Conservation (phyloP, 176 grass and related monocot species). For the Oryza nivara region DNA sequence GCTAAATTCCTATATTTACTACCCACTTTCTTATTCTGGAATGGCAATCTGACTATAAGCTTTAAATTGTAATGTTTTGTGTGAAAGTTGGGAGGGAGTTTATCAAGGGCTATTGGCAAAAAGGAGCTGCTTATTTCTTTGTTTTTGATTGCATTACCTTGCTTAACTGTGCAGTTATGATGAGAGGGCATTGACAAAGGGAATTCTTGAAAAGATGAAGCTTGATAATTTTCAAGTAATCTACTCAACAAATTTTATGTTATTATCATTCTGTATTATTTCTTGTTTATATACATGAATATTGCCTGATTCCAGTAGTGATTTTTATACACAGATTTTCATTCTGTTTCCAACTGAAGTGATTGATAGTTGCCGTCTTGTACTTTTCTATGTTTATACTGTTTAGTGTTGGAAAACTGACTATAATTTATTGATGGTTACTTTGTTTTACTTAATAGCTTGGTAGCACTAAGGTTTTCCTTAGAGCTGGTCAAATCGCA, state of each 20-base stretch:
- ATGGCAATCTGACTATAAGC: not conserved
- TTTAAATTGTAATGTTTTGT: constrained; percentile 7
- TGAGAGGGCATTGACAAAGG: constrained; percentile 46
- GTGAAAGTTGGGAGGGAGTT: not conserved
- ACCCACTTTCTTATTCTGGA: not conserved
- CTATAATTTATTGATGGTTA: constrained; percentile 18
- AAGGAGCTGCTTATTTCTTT: not conserved
- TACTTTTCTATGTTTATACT: not conserved
- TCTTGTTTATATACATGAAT: not conserved
- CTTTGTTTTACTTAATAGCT: constrained; percentile 62
- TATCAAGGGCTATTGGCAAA: constrained; percentile 6
- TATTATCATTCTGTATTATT: too few species aligned
- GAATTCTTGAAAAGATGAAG: too few species aligned
- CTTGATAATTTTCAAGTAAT: too few species aligned
- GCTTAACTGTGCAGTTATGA: constrained; percentile 64
- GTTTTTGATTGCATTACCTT: not conserved
- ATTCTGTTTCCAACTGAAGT: constrained; percentile 26
- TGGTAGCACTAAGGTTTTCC: constrained; percentile 85
- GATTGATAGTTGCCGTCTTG: constrained; percentile 1
- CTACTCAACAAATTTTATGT: too few species aligned
- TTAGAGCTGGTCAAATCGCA: constrained; percentile 94
- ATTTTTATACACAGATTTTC: not conserved
- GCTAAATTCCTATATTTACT: constrained; percentile 10
- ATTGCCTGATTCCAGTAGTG: not conserved
- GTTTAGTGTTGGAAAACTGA: not conserved